Evolutionary conservation across 116 monocot genomes (phyloP).

Genomic region (Thalassia testudinum): DNA sequence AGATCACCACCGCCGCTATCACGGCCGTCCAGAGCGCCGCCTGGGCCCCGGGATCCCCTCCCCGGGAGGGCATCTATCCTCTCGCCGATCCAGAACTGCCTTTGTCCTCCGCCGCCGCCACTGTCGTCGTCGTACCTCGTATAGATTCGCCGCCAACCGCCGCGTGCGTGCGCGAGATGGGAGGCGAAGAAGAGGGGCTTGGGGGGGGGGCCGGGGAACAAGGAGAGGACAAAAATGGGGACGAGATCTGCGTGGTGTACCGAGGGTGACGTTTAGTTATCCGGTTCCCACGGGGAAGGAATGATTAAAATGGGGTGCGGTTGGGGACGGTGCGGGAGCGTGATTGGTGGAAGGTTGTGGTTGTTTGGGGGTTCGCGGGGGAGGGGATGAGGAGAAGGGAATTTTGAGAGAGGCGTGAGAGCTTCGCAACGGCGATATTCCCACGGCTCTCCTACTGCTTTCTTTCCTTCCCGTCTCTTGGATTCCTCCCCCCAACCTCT

Average conservation of each 20-base stretch:
- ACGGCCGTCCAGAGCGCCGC: conserved; percentile 6
- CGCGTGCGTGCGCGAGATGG: background rate
- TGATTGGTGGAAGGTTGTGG: background rate
- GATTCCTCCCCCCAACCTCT: too few relatives aligned
- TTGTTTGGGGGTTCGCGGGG: background rate
- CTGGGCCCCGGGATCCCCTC: conserved; percentile 12
- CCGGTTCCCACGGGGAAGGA: too few relatives aligned
- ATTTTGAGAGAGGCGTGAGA: background rate
- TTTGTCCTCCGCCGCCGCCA: too few relatives aligned
- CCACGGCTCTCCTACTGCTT: too few relatives aligned
- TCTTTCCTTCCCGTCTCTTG: too few relatives aligned
- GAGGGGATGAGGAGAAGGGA: background rate
- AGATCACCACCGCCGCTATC: conserved; percentile 5
- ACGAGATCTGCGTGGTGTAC: too few relatives aligned
- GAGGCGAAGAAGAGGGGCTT: background rate
- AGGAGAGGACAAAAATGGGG: background rate
- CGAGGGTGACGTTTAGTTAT: too few relatives aligned
- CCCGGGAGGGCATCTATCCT: background rate
- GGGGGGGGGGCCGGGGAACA: background rate
- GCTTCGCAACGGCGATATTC: conserved; percentile 3
- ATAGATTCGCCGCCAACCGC: background rate
- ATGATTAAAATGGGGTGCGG: too few relatives aligned
- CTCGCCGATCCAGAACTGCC: too few relatives aligned
- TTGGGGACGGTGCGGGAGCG: background rate
- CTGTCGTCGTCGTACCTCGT: too few relatives aligned